Evolutionary conservation across 495 filamentous ascomycete species (phyloP).

Genomic region (Neurospora tetrasperma): DNA sequence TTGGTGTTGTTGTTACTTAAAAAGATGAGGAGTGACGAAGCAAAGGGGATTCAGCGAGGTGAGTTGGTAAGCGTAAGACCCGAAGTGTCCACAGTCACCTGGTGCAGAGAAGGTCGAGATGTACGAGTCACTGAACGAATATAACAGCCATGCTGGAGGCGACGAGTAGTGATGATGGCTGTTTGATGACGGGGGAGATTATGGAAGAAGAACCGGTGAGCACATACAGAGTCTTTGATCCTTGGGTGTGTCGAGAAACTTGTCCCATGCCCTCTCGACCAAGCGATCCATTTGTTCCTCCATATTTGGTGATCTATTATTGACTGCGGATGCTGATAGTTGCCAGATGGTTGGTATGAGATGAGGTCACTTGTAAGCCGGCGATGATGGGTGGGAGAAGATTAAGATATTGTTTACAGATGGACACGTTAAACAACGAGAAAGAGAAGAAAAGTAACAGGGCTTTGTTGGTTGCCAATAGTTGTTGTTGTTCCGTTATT

Average conservation of each 20-base stretch:
- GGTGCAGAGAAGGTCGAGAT: neutral
- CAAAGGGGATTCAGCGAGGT: neutral
- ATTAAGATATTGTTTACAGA: neutral
- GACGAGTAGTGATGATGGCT: neutral
- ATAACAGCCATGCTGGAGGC: neutral
- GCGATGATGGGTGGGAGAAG: neutral
- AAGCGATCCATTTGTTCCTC: constrained; percentile 58
- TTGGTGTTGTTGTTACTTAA: neutral
- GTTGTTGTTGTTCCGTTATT: neutral
- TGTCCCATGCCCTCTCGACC: constrained; percentile 62
- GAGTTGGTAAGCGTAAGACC: neutral
- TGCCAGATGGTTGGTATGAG: neutral
- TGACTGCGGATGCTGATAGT: neutral
- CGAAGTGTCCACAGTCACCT: neutral
- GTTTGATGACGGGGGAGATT: no score
- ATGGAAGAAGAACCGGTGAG: neutral
- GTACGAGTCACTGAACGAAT: neutral
- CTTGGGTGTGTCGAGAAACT: constrained; percentile 24
- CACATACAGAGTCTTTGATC: constrained; percentile 32
- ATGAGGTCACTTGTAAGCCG: neutral
- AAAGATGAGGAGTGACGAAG: neutral
- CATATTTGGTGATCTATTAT: constrained; percentile 40
- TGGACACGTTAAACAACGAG: neutral
- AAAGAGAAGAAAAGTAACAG: neutral
- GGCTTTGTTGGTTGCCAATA: no score